phyloP scores from a whole-genome alignment of 2,329 filamentous ascomycete genomes.

The Spiromastix sp. region DNA sequence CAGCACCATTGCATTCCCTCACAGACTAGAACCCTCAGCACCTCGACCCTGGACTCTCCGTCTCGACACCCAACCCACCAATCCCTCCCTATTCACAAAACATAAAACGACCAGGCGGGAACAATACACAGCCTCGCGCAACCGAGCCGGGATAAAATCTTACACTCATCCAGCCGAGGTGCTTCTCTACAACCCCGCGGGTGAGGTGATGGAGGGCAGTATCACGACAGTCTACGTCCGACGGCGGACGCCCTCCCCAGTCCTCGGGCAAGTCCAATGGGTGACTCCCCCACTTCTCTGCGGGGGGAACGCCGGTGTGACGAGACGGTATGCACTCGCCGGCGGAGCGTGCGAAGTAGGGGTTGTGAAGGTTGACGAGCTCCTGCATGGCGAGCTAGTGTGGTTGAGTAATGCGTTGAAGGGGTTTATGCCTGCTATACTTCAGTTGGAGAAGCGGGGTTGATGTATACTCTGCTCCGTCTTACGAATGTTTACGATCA shows the following conservation, averaged over 20 bases:
- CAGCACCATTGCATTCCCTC: conserved; percentile 17
- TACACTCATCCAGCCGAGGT: conserved; percentile 52
- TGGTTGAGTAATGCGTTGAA: conserved; percentile 85
- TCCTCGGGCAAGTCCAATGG: conserved; percentile 47
- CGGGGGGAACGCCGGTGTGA: conserved; percentile 76
- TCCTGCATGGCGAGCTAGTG: conserved; percentile 64
- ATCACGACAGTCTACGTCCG: conserved; percentile 75
- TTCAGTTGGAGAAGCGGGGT: no score
- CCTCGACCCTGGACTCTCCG: conserved; percentile 35
- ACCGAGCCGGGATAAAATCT: conserved; percentile 45
- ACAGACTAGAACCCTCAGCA: conserved; percentile 8
- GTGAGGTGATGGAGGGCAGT: conserved; percentile 74
- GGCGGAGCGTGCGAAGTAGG: conserved; percentile 58
- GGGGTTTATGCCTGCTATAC: conserved; percentile 52
- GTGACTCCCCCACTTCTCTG: conserved; percentile 66
- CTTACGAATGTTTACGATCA: no score
- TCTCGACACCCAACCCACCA: conserved; percentile 43
- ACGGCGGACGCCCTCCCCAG: conserved; percentile 32
- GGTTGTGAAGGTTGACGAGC: conserved; percentile 45
- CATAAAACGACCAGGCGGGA: conserved; percentile 73
- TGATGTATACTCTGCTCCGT: no score
- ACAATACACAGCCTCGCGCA: conserved; percentile 61
- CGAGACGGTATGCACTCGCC: conserved; percentile 71
- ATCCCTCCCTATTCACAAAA: conserved; percentile 57
- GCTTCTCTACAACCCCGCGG: conserved; percentile 56